Evolutionary conservation across 2,329 filamentous ascomycete species (phyloP).

Genomic region (Cladophialophora bantiana): DNA sequence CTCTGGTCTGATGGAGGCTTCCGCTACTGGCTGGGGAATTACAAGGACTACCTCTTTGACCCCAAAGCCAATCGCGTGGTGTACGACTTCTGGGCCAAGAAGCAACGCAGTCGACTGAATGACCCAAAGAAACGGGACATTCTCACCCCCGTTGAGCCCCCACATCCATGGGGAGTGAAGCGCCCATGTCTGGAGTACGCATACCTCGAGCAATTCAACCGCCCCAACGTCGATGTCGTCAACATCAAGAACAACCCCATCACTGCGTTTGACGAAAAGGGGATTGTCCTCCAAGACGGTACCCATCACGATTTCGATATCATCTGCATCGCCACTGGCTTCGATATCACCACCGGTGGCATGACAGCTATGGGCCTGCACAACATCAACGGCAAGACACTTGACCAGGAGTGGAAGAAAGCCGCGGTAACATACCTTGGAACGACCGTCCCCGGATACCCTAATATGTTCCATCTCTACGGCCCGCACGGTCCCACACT

Average conservation of each 20-base stretch:
- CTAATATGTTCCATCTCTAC: slow-evolving; percentile 60
- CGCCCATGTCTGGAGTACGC: slow-evolving; percentile 57
- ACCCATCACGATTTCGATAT: slow-evolving; percentile 50
- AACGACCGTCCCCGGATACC: slow-evolving; percentile 50
- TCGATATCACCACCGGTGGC: slow-evolving; percentile 52
- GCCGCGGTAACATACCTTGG: slow-evolving; percentile 52
- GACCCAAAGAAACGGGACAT: slow-evolving; percentile 60
- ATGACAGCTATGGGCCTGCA: slow-evolving; percentile 52
- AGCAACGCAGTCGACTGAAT: slow-evolving; percentile 58
- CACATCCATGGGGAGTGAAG: slow-evolving; percentile 64
- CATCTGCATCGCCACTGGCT: slow-evolving; percentile 53
- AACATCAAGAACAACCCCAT: slow-evolving; percentile 55
- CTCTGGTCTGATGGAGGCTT: slow-evolving; percentile 65
- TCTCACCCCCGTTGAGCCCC: slow-evolving; percentile 60
- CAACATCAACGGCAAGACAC: slow-evolving; percentile 43
- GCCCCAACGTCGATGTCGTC: slow-evolving; percentile 56
- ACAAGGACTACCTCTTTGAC: slow-evolving; percentile 60
- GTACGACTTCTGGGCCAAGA: slow-evolving; percentile 65
- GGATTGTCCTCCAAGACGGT: slow-evolving; percentile 52
- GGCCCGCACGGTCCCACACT: slow-evolving; percentile 64
- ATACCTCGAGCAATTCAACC: slow-evolving; percentile 60
- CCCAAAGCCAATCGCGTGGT: slow-evolving; percentile 58
- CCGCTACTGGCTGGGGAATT: slow-evolving; percentile 60
- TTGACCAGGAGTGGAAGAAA: slow-evolving; percentile 42
- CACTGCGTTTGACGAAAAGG: slow-evolving; percentile 48